phyloP scores from a whole-genome alignment of 164 flowering plant genomes.

The Macadamia integrifolia region DNA sequence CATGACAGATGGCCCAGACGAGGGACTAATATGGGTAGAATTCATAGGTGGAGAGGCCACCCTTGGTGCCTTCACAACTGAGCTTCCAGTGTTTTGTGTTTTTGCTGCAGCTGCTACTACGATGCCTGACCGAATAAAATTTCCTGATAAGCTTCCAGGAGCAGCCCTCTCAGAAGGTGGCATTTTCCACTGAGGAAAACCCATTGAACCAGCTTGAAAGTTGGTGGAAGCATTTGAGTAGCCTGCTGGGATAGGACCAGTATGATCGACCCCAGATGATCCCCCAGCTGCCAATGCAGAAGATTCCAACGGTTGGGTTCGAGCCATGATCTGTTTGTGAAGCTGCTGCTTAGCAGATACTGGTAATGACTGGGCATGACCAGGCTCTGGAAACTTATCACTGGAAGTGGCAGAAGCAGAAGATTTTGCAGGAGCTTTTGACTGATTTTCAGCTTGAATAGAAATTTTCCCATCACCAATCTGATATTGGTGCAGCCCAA shows the following conservation, averaged over 20 bases:
- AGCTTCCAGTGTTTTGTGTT: constrained; percentile 3
- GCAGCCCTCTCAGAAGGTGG: constrained; percentile 3
- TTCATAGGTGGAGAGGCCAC: constrained; percentile 1
- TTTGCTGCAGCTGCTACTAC: neutral
- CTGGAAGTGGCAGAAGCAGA: neutral
- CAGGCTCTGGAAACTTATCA: constrained; percentile 8
- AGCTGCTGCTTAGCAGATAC: constrained; percentile 3
- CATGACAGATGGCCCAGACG: constrained; percentile 1
- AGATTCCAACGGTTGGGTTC: neutral
- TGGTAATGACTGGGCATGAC: constrained; percentile 1
- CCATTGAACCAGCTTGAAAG: constrained; percentile 9
- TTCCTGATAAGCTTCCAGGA: constrained; percentile 1
- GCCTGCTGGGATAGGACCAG: constrained; percentile 4
- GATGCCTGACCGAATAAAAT: constrained; percentile 2
- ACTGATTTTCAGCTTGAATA: constrained; percentile 3
- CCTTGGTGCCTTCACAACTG: neutral
- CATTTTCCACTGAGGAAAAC: constrained; percentile 12
- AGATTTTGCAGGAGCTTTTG: constrained; percentile 7
- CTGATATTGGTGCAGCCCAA: constrained; percentile 8
- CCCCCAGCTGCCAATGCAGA: neutral
- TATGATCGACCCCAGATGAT: neutral
- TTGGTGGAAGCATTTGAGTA: constrained; percentile 3
- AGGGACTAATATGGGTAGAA: constrained; percentile 2
- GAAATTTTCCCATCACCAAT: neutral
- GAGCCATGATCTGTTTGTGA: constrained; percentile 8